Evolutionary conservation across 2,329 filamentous ascomycete species (phyloP), one percentile per base, ranked within the genome.

Genomic region (Paraconiothyrium brasiliense): DNA sequence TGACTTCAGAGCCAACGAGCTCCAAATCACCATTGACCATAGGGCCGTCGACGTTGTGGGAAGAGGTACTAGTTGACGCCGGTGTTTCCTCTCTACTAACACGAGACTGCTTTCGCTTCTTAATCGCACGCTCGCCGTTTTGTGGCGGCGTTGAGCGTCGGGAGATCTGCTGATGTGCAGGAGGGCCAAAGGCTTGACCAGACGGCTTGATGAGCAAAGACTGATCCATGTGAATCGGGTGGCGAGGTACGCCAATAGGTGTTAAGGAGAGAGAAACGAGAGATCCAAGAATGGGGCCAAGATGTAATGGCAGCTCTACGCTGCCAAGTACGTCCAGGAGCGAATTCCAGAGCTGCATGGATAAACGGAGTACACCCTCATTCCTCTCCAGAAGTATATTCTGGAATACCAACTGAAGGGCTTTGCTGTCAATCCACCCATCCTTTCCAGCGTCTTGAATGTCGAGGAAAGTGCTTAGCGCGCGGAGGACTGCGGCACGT

Each of bases 11-110:
- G 35, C 95, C 94, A 30, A 99, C 94, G 46, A 99, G 84, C 74
- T 99, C 96, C 50, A 98, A 90, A 72, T 99, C 96, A 55, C 96
- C 95, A 75, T 94, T 92, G 83, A 99, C 93, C 90, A 99, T 97
- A 69, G 97, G 94, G 10, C 94, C 95, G 76, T 99, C 95, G 20
- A 99, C 93, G 77, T 99, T 97, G 78, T 99, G 95, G 8, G 73
- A 63, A 1, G 91, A 87, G n/a, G 91, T 86, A 4, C 86, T 80
- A 1, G 86, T 81, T 1, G 86, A 82, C 9, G 85, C 80, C 32
- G 68, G 62, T 51, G 72, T 70, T 14, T 79, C 77, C 24, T 94
- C 90, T 58, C 95, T 92, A 22, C 87, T 81, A 59, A 84, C 85
- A 82, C 96, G 97, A 0, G 92, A 92, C 78, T 93, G 96, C 63